Base-by-base conservation (phyloP, 2,329 filamentous ascomycete species). In the Myrmaecium sp. region DNA sequence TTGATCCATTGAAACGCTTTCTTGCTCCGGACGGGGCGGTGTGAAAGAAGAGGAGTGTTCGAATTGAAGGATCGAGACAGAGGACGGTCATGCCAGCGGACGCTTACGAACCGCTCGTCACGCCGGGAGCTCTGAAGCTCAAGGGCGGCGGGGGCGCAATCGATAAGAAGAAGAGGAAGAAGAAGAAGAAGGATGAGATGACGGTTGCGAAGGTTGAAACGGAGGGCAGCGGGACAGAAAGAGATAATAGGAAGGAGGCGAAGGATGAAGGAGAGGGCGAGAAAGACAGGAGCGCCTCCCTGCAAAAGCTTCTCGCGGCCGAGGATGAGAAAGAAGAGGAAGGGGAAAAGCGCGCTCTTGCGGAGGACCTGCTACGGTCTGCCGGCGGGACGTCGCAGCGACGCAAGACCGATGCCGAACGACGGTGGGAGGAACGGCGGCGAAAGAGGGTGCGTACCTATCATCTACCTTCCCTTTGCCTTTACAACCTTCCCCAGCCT, bases 381-480 rank as follows among this genome's bases (percentile, higher is more conserved):
- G 42, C 21, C 6, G 25, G 21, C 6, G 21, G 25, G 15, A 25
- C 15, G 5, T 14, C 20, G 10, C 12, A 23, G 4, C 30, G 44
- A 12, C 52, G 54, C 33, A 93, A 92, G 62, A 95, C 86, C 0
- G 82, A 91, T 35, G 71, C 84, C 2, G 82, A 98, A 57, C 62
- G 65, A 38, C 65, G 73, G 23, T 70, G 89, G 42, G 81, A 91
- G 38, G 86, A 95, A 55, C 65, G 69, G 41, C 70, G 76, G 50
- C 66, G 71, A 49, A 89, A 82, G 56, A 69, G 81, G 60, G 80
- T 81, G 64, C 34, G 73, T 64, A 9, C 15, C 16, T 18, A 17
- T 14, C 19, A 23, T 27, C 27, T 23, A 11, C 35, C 17, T 15
- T 30, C 23, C 14, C 19, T 11, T 23, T 31, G 25, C 19, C 8